These are phyloP conservation scores for Chytridium lagenaria DNA, from an alignment of 371 early-diverging fungal species.

Conservation along the genomic window DNA sequence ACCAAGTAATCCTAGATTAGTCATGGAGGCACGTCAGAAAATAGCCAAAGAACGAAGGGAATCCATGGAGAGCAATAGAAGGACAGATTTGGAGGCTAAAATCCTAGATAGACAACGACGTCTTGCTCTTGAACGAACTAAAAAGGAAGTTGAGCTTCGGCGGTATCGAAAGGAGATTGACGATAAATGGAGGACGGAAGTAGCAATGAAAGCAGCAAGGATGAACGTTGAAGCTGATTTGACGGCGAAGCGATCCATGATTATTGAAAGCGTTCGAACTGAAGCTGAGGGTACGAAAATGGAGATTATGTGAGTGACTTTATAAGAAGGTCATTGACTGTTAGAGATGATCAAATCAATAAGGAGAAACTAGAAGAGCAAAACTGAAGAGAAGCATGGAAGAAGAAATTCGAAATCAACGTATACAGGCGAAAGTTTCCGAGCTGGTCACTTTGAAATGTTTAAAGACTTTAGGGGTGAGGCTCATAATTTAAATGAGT, in stretches of 20 bases:
- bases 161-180: background rate
- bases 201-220: background rate
- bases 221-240: background rate
- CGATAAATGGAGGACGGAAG: background rate
- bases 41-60: background rate
- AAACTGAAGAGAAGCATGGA: background rate
- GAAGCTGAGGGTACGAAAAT: background rate
- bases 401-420: background rate
- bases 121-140: background rate
- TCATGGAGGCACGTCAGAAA: conserved; percentile 4
- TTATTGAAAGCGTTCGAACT: background rate
- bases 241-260: background rate
- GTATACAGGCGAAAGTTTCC: background rate
- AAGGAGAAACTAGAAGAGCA: background rate
- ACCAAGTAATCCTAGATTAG: background rate
- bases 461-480: background rate
- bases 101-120: background rate
- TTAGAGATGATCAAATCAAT: background rate
- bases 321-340: background rate
- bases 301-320: conserved; percentile 2
- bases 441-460: background rate
- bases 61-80: background rate
- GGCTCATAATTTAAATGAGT: background rate
- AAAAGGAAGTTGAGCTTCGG: background rate
- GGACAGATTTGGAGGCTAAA: conserved; percentile 2